Evolutionary conservation across 2,329 filamentous ascomycete genomes (phyloP), one percentile per base, ranked within the genome.

Genomic region (Epichloe typhina): DNA sequence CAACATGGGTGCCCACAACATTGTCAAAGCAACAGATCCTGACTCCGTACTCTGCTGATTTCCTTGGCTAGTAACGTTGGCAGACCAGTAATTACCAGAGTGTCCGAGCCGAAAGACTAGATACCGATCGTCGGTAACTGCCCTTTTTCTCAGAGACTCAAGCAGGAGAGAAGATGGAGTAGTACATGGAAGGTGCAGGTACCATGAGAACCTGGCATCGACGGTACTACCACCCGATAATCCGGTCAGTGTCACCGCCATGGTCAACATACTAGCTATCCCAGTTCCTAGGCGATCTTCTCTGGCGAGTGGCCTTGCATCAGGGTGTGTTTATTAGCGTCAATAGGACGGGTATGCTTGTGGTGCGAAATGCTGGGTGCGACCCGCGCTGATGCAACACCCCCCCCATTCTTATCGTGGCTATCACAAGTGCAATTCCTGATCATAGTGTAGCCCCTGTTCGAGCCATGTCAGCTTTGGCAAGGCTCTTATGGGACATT

Each of bases 231-330:
- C 41, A 39, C 45, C 46, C 37, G 40, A 31, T 46, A 33, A 45
- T 40, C 40, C 41, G 48, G 46, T 47, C 38, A 49, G 46, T 46
- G 49, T 48, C 35, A 43, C 35, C 38, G 19, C 13, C 46, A 45
- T 40, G 8, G 39, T 37, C 46, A 13, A 41, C 21, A 23, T 26
- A 40, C 45, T 33, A 46, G 17, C 35, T 31, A 42, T 15, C 39
- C 11, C 15, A 15, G 26, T 39, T 53, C 35, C 46, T 53, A 53
- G 37, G 49, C 49, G 46, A 51, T 49, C 37, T 39, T 46, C 21
- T 35, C 38, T 49, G 46, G 49, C 49, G 48, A 46, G 52, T 47
- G 47, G 48, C 52, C 49, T 50, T 38, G 52, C 38, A 48, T 50
- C 44, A 40, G 40, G 45, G 44, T 31, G 19, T 40, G 38, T 37